Evolutionary conservation across 306 rosid species (phyloP), one percentile per base, ranked within the genome.

Genomic region (Castanospermum australe): DNA sequence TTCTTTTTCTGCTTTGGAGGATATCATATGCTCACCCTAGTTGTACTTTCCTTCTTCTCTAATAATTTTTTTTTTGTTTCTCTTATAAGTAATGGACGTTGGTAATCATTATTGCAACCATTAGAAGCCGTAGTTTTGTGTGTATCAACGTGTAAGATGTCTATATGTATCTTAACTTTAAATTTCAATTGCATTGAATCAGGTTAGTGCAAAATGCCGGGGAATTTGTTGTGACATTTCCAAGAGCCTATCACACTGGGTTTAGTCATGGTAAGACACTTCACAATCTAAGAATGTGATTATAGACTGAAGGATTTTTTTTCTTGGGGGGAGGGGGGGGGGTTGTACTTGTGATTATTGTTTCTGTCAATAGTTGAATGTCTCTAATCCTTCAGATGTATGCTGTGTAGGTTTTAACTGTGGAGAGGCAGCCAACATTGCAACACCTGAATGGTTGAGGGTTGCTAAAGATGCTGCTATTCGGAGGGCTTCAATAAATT

Each of bases 141-240:
- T 4, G 4, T 4, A 1, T 68, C 2, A 66, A 39, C 17, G 11
- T 39, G 5, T n/a, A 33, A 63, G 48, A 13, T 63, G 51, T 57
- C 11, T 41, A 33, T 63, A 2, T 75, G 30, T 36, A 57, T 76
- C 90, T 82, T 76, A 83, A 22, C 51, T 79, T 48, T 38, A 33
- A 45, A 35, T 21, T 36, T 80, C 48, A 44, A 41, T 78, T 86
- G 32, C 56, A 35, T 83, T 67, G 51, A 70, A 61, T 61, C 88
- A 92, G 97, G 89, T 81, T 92, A 81, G 97, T 92, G 69, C 97
- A 92, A 84, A 92, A 92, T 85, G 86, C 97, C 13, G 94, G 97
- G 71, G 97, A 90, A 67, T 92, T 90, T 88, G 97, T 92, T 73
- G 97, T 92, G 76, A 92, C 94, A 35, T 92, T 92, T 79, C 97